Conservation (phyloP, 1,284 basidiomycete species). For the Puccinia polysora region DNA sequence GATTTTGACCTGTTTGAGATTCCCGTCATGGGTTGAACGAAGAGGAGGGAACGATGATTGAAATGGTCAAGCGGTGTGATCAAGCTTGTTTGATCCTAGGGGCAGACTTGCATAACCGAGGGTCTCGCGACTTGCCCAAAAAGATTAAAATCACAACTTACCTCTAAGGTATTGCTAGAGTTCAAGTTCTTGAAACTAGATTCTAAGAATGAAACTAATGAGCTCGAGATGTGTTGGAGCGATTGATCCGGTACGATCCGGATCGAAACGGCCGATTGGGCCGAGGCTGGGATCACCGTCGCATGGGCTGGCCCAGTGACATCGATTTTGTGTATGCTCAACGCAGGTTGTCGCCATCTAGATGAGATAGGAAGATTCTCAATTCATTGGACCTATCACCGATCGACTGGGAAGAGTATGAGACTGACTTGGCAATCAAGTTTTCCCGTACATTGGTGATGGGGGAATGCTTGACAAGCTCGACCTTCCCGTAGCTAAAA, state of each 20-base stretch:
- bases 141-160: conserved; percentile 49
- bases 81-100: no score
- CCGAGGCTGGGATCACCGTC: conserved; percentile 78
- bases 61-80: no score
- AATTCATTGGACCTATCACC: no score
- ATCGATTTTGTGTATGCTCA: conserved; percentile 50
- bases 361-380: no score
- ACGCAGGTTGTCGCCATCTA: conserved; percentile 43
- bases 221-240: conserved; percentile 64
- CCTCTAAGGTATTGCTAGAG: conserved; percentile 69
- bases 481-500: conserved; percentile 30
- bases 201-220: conserved; percentile 63
- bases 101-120: not conserved
- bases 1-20: conserved; percentile 63
- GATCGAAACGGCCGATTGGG: conserved; percentile 74
- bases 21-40: no score
- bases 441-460: conserved; percentile 47
- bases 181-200: conserved; percentile 62
- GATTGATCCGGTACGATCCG: conserved; percentile 92
- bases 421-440: conserved; percentile 48
- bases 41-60: no score
- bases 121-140: not conserved
- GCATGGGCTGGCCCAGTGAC: conserved; percentile 57
- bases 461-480: conserved; percentile 47
- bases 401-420: conserved; percentile 47